Evolutionary conservation across 2,329 filamentous ascomycete species (phyloP).

Genomic region (Aphanocladium album): DNA sequence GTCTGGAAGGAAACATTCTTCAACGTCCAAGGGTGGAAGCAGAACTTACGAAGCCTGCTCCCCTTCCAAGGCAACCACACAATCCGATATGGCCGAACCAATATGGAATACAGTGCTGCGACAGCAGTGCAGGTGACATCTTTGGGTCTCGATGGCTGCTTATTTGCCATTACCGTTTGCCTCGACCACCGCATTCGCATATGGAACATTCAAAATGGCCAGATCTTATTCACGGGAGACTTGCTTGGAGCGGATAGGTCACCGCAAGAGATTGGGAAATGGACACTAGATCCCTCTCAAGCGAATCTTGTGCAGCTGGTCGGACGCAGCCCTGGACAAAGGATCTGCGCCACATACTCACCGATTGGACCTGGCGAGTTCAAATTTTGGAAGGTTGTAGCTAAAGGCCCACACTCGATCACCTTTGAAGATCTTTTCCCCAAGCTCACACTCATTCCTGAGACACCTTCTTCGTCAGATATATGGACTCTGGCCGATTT

Average conservation of each 20-base stretch:
- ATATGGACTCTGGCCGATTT: constrained; percentile 81
- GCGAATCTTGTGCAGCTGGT: constrained; percentile 71
- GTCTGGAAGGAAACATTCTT: constrained; percentile 69
- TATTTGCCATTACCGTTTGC: constrained; percentile 71
- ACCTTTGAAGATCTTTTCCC: constrained; percentile 69
- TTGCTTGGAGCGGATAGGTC: constrained; percentile 64
- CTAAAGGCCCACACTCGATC: constrained; percentile 58
- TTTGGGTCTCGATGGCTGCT: constrained; percentile 43
- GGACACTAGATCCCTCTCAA: constrained; percentile 74
- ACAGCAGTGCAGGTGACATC: constrained; percentile 55
- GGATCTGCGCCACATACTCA: constrained; percentile 73
- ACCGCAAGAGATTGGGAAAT: constrained; percentile 64
- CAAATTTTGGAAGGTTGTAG: constrained; percentile 80
- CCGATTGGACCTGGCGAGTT: constrained; percentile 84
- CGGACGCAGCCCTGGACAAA: constrained; percentile 47
- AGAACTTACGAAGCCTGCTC: constrained; percentile 61
- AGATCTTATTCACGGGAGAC: constrained; percentile 71
- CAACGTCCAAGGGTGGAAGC: constrained; percentile 67
- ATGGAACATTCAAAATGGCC: constrained; percentile 82
- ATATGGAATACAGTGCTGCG: constrained; percentile 63
- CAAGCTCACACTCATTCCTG: constrained; percentile 54
- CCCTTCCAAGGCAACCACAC: constrained; percentile 61
- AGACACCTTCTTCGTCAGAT: constrained; percentile 63
- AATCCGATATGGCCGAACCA: constrained; percentile 57
- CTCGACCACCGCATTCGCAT: constrained; percentile 84